Evolutionary conservation across 495 filamentous ascomycete species (phyloP).

Genomic region (Lasiosphaeria miniovina): DNA sequence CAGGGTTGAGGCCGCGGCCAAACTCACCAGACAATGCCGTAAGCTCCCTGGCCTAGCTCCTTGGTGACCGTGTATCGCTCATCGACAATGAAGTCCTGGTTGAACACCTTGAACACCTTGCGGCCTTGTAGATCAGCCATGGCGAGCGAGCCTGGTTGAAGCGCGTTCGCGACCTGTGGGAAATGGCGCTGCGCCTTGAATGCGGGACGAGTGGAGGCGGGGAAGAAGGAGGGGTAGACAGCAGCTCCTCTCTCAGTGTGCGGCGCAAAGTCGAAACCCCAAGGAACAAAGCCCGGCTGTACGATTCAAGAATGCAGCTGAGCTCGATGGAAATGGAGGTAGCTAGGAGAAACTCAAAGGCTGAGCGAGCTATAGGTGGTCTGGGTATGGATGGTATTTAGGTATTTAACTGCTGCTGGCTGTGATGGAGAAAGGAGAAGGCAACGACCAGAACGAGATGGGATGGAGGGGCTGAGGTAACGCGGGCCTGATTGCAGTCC

Average conservation of each 20-base stretch:
- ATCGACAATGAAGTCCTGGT: constrained; percentile 98
- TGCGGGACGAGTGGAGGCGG: constrained; percentile 2
- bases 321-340: background rate
- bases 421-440: constrained; percentile 16
- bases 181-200: background rate
- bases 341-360: background rate
- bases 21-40: constrained; percentile 95
- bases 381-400: background rate
- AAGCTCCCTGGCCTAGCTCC: constrained; percentile 95
- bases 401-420: background rate
- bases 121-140: constrained; percentile 82
- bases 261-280: constrained; percentile 1
- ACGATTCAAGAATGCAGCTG: background rate
- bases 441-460: constrained; percentile 4
- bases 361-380: background rate
- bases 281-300: background rate
- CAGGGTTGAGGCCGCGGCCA: background rate
- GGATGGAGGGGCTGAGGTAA: constrained; percentile 18
- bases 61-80: constrained; percentile 98
- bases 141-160: constrained; percentile 18
- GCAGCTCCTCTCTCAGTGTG: background rate
- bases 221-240: constrained; percentile 8
- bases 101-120: constrained; percentile 99
- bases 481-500: constrained; percentile 5
- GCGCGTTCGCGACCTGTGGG: background rate